These are phyloP conservation scores for Elongisporangium undulatum DNA, from an alignment of 352 stramenopile genomes.

Conservation along the genomic window DNA sequence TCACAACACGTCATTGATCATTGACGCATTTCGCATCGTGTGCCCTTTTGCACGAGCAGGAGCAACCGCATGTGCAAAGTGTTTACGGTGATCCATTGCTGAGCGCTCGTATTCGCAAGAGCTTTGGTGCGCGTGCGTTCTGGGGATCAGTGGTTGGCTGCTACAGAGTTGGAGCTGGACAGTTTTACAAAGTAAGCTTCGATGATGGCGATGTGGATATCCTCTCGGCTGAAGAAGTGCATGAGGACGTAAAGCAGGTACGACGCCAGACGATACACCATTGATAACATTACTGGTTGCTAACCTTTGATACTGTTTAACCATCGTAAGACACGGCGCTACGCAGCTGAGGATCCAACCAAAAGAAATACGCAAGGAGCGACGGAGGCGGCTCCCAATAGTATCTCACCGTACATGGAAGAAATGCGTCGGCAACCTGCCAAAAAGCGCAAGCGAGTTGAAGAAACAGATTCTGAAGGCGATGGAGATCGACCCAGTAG, in stretches of 20 bases:
- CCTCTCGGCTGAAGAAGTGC: slow-evolving; percentile 44
- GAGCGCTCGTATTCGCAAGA: slow-evolving; percentile 57
- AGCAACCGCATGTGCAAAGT: slow-evolving; percentile 14
- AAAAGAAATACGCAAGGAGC: neutral
- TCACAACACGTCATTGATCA: neutral
- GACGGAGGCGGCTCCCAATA: neutral
- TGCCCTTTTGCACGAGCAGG: neutral
- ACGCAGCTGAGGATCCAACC: neutral
- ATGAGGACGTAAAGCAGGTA: slow-evolving; percentile 35
- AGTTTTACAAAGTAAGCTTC: slow-evolving; percentile 81
- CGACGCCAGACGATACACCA: neutral
- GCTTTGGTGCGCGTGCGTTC: slow-evolving; percentile 59
- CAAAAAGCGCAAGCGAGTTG: slow-evolving; percentile 34
- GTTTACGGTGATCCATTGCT: slow-evolving; percentile 17
- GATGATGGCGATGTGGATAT: slow-evolving; percentile 82
- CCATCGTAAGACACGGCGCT: neutral
- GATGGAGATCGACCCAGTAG: neutral
- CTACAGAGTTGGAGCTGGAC: slow-evolving; percentile 41
- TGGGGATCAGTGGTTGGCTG: slow-evolving; percentile 56
- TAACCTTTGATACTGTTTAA: neutral
- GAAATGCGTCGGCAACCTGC: slow-evolving; percentile 17
- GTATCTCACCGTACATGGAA: slow-evolving; percentile 13
- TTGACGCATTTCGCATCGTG: neutral
- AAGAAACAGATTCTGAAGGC: slow-evolving; percentile 3
- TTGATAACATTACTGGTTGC: neutral